Base-by-base conservation (phyloP, 2,329 filamentous ascomycete genomes). In the Ceratocystis albifundus region DNA sequence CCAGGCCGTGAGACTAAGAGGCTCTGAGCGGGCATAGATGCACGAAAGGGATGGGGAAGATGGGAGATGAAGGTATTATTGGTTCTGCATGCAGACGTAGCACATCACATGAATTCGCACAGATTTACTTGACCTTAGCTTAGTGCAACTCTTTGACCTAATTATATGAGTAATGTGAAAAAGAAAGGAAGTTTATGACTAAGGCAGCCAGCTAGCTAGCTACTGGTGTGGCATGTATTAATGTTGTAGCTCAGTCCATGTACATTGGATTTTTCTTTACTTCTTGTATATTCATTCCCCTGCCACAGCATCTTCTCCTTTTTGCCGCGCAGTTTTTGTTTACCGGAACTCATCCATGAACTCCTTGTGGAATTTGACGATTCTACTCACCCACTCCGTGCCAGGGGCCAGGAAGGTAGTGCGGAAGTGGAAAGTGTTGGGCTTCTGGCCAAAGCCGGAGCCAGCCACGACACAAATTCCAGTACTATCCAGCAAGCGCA, bases 381-480 rank as follows among this genome's bases (percentile, higher is more conserved):
- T 90, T 70, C 87, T 83, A 62, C 87, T 85, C 5, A 95, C 87
- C 94, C 94, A 99, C 72, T 96, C 92, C 1, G 93, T 97, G 15
- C 94, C 94, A 0, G 94, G 94, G 0, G 94, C 93, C 50, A 99
- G 80, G 82, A 99, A 99, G 0, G 94, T 99, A 3, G 94, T 99
- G 69, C 94, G 82, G 82, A 99, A 96, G 79, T 99, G 94, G 73
- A 94, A 80, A 0, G 89, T 94, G 72, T 87, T 88, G 72, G 94
- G 88, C 77, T 88, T 92, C 80, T 99, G 94, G 4, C 94, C 94
- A 74, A 99, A 99, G 0, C 94, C 94, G 67, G 85, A 88, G 57
- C 94, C 94, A 0, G 94, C 88, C 1, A 99, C 91, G 65, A 96
- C 88, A 72, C 94, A 99, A 67, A 99, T 88, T 68, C 94, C 94